Conservation (phyloP, 208 protist species). For the Leishmania aethiopica region DNA sequence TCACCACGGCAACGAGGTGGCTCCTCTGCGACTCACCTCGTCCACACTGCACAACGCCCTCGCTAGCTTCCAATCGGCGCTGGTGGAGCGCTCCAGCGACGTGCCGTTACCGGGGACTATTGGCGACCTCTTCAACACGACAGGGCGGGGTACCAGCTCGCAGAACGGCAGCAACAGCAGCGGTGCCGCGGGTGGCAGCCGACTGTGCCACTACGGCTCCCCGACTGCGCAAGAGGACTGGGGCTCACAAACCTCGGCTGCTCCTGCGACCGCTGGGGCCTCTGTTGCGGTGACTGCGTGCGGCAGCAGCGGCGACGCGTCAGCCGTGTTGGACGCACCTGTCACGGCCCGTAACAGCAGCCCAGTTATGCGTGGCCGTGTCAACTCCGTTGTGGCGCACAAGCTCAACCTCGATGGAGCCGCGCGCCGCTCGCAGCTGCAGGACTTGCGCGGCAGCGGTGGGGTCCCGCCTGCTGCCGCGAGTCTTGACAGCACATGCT, state of each 20-base stretch:
- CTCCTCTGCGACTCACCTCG: conserved; percentile 22
- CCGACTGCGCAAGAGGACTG: conserved; percentile 12
- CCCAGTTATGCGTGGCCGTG: conserved; percentile 22
- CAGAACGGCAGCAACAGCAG: background rate
- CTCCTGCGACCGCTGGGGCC: background rate
- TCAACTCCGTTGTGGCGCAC: conserved; percentile 29
- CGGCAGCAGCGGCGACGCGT: background rate
- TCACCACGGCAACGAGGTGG: background rate
- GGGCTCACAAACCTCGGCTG: background rate
- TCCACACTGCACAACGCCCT: conserved; percentile 23
- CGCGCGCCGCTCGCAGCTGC: conserved; percentile 13
- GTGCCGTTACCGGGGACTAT: background rate
- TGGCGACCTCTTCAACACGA: background rate
- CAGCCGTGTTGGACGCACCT: background rate
- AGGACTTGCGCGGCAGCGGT: conserved; percentile 9
- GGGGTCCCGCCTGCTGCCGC: background rate
- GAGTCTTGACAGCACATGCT: conserved; percentile 19
- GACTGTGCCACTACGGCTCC: conserved; percentile 10
- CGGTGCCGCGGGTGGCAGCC: background rate
- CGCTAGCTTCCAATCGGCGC: conserved; percentile 29
- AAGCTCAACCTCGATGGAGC: conserved; percentile 24
- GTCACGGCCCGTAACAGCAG: conserved; percentile 1
- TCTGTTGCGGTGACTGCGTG: background rate
- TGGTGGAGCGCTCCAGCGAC: conserved; percentile 14
- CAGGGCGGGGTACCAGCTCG: background rate